These are phyloP conservation scores for Aspergillus biplanus DNA, from an alignment of 495 filamentous ascomycete species.

Conservation along the genomic window DNA sequence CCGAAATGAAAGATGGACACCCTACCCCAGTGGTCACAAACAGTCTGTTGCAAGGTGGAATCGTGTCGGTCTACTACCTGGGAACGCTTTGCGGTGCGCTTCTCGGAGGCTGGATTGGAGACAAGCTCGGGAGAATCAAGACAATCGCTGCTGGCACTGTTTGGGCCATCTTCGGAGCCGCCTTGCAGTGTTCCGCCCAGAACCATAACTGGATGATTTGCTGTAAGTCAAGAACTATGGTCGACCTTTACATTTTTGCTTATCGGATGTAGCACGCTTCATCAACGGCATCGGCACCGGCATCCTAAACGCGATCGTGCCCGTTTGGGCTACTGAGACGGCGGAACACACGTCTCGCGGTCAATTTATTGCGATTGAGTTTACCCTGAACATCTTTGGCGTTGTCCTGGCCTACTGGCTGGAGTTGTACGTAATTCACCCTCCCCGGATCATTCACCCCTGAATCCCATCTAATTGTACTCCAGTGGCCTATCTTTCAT, in stretches of 20 bases:
- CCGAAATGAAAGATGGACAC: constrained; percentile 47
- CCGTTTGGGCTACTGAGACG: constrained; percentile 72
- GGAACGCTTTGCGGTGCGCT: constrained; percentile 65
- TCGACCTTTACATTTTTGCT: neutral
- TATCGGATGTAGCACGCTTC: constrained; percentile 51
- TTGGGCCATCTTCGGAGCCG: constrained; percentile 63
- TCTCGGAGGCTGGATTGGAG: constrained; percentile 63
- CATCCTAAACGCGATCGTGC: constrained; percentile 71
- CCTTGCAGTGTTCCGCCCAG: constrained; percentile 63
- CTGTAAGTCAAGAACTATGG: constrained; percentile 37
- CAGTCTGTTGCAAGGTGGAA: constrained; percentile 68
- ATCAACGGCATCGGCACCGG: constrained; percentile 76
- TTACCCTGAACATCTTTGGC: constrained; percentile 74
- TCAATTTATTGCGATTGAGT: constrained; percentile 73
- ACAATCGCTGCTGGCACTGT: constrained; percentile 59
- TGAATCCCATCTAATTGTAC: constrained; percentile 18
- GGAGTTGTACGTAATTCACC: constrained; percentile 55
- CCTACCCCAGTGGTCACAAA: constrained; percentile 59
- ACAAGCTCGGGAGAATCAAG: constrained; percentile 64
- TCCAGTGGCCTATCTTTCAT: constrained; percentile 59
- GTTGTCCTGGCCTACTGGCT: constrained; percentile 76
- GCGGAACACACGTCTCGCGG: constrained; percentile 70
- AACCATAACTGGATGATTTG: constrained; percentile 75
- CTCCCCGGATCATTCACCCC: neutral
- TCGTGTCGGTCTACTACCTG: constrained; percentile 72